Evolutionary conservation across 495 filamentous ascomycete genomes (phyloP).

Genomic region (Xylaria acuta): DNA sequence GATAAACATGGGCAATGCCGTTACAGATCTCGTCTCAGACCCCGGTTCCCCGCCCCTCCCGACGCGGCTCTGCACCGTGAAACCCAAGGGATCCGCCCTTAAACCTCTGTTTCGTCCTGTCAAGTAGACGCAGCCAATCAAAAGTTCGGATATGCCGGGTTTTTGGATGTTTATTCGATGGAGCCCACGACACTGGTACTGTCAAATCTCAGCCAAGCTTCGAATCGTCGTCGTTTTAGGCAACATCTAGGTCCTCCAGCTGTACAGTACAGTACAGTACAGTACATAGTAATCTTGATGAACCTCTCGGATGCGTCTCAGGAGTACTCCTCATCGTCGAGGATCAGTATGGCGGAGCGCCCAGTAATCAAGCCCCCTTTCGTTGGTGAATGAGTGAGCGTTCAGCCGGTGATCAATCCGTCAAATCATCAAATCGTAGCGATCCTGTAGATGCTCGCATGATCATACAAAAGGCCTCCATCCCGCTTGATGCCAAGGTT

Average conservation of each 20-base stretch:
- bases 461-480: conserved; percentile 20
- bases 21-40: conserved; percentile 24
- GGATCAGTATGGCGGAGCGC: conserved; percentile 16
- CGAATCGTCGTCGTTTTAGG: not conserved
- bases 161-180: conserved; percentile 7
- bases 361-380: not conserved
- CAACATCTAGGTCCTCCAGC: conserved; percentile 2
- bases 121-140: conserved; percentile 19
- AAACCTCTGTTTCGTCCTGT: conserved; percentile 12
- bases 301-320: conserved; percentile 23
- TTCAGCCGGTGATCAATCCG: not conserved
- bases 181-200: not conserved
- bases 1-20: not conserved
- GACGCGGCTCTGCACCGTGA: conserved; percentile 20
- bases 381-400: not conserved
- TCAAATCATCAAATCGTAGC: not conserved
- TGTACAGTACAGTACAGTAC: too few relatives aligned
- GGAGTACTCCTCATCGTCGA: conserved; percentile 14
- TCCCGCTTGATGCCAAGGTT: conserved; percentile 10
- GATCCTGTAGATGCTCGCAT: conserved; percentile 11
- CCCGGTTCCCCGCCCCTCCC: conserved; percentile 17
- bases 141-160: not conserved
- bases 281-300: not conserved
- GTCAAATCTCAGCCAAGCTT: not conserved
- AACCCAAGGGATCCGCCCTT: conserved; percentile 20